A percentile compares a stretch with the other conserved stretches of the same genome.
These are phyloP conservation scores for Yamadazyma conglobata DNA, from an alignment of 1,139 yeast species.

Conservation along the genomic window DNA sequence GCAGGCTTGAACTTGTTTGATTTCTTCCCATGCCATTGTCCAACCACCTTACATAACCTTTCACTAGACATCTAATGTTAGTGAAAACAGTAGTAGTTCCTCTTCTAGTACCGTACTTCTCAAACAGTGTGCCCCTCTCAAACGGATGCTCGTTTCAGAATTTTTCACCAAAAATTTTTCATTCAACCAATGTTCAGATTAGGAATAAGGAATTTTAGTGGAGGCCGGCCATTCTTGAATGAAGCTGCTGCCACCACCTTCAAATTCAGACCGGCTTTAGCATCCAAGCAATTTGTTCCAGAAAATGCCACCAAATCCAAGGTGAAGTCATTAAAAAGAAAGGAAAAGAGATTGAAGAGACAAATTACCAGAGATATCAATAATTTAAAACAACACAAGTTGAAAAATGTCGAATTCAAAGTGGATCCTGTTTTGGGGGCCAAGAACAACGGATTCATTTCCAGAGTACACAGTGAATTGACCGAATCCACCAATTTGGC, in stretches of 20 bases:
- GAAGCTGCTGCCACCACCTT: background rate
- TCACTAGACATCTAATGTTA: constrained; percentile 1
- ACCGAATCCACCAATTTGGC: constrained; percentile 54
- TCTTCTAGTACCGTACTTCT: constrained; percentile 2
- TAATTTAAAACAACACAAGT: constrained; percentile 39
- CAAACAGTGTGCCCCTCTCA: no score
- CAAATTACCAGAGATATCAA: constrained; percentile 46
- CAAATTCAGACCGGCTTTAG: constrained; percentile 23
- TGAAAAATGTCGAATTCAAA: constrained; percentile 29
- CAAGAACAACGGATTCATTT: constrained; percentile 61
- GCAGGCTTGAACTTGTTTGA: constrained; percentile 11
- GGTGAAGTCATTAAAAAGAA: constrained; percentile 35
- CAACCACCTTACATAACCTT: constrained; percentile 1
- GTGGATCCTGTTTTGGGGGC: constrained; percentile 81
- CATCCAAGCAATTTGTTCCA: constrained; percentile 31
- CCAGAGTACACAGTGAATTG: constrained; percentile 62
- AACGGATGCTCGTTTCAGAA: no score
- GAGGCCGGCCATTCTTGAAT: constrained; percentile 2
- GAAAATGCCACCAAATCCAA: constrained; percentile 28
- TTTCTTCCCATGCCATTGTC: constrained; percentile 4
- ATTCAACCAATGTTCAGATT: constrained; percentile 2
- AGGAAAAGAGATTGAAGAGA: constrained; percentile 40
- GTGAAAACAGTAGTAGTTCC: constrained; percentile 1
- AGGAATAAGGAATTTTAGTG: constrained; percentile 4
- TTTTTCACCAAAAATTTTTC: constrained; percentile 4